phyloP scores from a whole-genome alignment of 805 yeast species.

The Sporopachydermia lactativora region DNA sequence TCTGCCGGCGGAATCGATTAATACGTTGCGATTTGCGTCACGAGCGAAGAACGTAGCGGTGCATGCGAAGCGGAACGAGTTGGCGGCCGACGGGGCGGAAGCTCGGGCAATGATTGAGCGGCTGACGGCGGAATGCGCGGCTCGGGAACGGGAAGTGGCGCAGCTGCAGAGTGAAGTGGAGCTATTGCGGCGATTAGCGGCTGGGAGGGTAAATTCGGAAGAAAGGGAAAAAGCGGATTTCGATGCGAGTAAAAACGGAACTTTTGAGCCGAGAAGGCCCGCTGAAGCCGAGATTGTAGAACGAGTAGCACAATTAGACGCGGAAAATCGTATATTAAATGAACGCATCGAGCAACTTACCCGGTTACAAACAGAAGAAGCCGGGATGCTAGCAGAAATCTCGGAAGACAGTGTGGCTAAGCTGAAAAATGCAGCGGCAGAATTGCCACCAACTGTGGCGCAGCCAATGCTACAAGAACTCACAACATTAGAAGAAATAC shows the following conservation, averaged over 20 bases:
- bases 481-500: conserved; percentile 23
- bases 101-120: conserved; percentile 37
- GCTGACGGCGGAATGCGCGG: conserved; percentile 44
- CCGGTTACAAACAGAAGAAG: conserved; percentile 46
- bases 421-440: conserved; percentile 20
- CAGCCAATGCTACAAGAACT: conserved; percentile 10
- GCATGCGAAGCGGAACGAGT: conserved; percentile 36
- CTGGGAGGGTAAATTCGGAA: background rate
- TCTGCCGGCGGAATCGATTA: conserved; percentile 63
- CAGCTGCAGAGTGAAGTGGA: conserved; percentile 9
- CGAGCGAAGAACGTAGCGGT: conserved; percentile 79
- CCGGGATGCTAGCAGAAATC: conserved; percentile 30
- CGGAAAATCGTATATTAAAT: conserved; percentile 50
- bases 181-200: background rate
- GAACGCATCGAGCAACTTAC: conserved; percentile 60
- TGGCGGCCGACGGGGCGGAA: conserved; percentile 24
- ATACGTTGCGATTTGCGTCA: conserved; percentile 84
- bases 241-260: background rate
- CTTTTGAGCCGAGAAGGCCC: background rate
- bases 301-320: conserved; percentile 30
- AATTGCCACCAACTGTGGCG: conserved; percentile 11
- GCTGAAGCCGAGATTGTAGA: conserved; percentile 15
- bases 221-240: background rate
- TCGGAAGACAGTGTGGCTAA: conserved; percentile 18
- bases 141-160: conserved; percentile 39